Conservation (phyloP, 305 asterid genomes). For the Solanum hybrid region DNA sequence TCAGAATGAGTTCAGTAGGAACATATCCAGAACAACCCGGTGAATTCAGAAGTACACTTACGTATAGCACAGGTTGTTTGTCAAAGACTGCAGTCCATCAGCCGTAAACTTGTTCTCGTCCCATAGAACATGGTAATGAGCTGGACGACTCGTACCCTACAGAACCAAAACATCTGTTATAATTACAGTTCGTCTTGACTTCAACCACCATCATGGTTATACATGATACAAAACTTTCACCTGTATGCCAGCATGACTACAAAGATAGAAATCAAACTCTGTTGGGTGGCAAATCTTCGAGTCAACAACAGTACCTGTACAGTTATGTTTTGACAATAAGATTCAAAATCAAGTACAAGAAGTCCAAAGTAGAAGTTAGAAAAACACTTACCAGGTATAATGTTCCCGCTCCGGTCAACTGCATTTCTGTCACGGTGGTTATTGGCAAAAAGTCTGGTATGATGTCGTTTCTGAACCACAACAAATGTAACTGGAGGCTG, state of each 20-base stretch:
- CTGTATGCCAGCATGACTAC: slow-evolving; percentile 99
- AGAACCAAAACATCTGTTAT: not conserved
- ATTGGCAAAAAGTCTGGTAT: slow-evolving; percentile 72
- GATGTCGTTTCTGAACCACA: slow-evolving; percentile 90
- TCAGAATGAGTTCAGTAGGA: not conserved
- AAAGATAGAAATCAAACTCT: slow-evolving; percentile 88
- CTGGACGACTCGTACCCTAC: slow-evolving; percentile 91
- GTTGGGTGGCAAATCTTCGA: slow-evolving; percentile 95
- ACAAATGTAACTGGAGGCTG: slow-evolving; percentile 90
- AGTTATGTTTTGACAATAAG: not conserved
- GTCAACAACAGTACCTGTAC: slow-evolving; percentile 85
- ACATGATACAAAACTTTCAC: slow-evolving; percentile 16
- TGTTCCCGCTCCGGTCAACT: slow-evolving; percentile 76
- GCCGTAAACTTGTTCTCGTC: slow-evolving; percentile 82
- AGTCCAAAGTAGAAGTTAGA: not conserved
- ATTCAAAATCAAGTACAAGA: not conserved
- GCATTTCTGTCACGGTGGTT: slow-evolving; percentile 58
- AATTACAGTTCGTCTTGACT: not conserved
- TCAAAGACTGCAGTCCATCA: slow-evolving; percentile 66
- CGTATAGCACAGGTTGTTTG: slow-evolving; percentile 92
- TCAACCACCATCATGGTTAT: not conserved
- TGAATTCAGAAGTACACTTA: slow-evolving; percentile 18
- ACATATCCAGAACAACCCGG: not conserved
- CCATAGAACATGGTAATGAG: slow-evolving; percentile 89
- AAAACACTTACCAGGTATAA: slow-evolving; percentile 34